These are phyloP conservation scores for Artemisia annua DNA, from an alignment of 129 eudicot genomes.

Conservation along the genomic window DNA sequence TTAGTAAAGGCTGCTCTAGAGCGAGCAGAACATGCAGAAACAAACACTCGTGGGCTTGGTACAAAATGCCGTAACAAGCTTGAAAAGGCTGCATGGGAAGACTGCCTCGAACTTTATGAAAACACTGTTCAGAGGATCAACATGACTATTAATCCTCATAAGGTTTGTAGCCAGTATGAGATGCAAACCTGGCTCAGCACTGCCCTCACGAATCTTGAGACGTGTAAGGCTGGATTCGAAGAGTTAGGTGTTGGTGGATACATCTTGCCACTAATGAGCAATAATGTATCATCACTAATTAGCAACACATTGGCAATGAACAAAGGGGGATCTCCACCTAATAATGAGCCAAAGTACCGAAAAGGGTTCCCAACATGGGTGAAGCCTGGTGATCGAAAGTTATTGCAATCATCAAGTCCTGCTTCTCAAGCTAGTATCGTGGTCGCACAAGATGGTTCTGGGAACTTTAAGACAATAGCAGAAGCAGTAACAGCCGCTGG, in stretches of 20 bases:
- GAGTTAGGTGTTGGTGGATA: conserved; percentile 49
- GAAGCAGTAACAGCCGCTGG: conserved; percentile 52
- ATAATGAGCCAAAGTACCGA: conserved; percentile 12
- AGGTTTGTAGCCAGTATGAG: conserved; percentile 41
- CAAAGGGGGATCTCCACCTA: conserved; percentile 28
- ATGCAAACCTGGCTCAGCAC: conserved; percentile 55
- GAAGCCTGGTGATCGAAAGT: conserved; percentile 47
- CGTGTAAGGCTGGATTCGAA: conserved; percentile 52
- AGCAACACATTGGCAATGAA: conserved; percentile 60
- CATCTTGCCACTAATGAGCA: conserved; percentile 41
- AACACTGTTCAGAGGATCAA: conserved; percentile 46
- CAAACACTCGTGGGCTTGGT: conserved; percentile 48
- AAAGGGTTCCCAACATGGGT: conserved; percentile 63
- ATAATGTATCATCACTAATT: conserved; percentile 44
- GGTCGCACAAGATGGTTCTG: conserved; percentile 74
- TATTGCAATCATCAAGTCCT: conserved; percentile 36
- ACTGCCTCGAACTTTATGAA: conserved; percentile 68
- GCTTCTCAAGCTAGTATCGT: conserved; percentile 43
- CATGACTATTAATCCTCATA: conserved; percentile 47
- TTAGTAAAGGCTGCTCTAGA: conserved; percentile 47
- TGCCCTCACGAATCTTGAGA: conserved; percentile 50
- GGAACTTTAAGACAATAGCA: conserved; percentile 48
- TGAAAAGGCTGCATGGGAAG: conserved; percentile 85
- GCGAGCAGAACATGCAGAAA: conserved; percentile 38
- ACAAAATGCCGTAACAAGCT: conserved; percentile 43